Base-by-base conservation (phyloP, 164 flowering plant species). In the Nelumbo lutea region DNA sequence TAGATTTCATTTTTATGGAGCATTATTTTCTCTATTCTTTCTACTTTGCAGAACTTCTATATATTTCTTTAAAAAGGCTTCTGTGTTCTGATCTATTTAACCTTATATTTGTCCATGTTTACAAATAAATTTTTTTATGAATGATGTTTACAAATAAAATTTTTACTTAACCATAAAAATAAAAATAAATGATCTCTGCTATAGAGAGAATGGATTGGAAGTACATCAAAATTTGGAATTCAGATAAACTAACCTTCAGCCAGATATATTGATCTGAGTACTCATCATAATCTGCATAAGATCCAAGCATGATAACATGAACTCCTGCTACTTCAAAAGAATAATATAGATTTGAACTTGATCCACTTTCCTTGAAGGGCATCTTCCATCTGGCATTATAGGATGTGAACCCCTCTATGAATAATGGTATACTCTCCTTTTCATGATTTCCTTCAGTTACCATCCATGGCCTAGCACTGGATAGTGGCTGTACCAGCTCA, bases 401-500 rank as follows among this genome's bases (percentile, higher is more conserved):
- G 40, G 99, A 79, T 65, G 64, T 73, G 77, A 92, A 92, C 6
- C 85, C 85, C 63, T 80, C 84, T 67, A 75, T 82, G 2, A 92
- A 5, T 3, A 92, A 66, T 11, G 89, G 97, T 69, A 92, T 88
- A 39, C 59, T 56, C 76, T 95, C 98, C 73, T 80, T 74, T 78
- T 92, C 98, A 79, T 92, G 98, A 81, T 95, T 92, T 39, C 99
- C 98, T 80, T 95, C 73, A 41, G 97, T 92, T 48, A 92, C 99
- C 98, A 95, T 95, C 98, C 98, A 95, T 6, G 97, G 96, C 79
- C 91, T 88, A 27, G 86, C 70, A 77, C 97, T 95, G 1, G 98
- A 97, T 74, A 90, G 89, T 10, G 99, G 99, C 83, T 95, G 83
- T 72, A 95, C 91, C 68, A 90, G 79, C 77, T 85, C 80, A 61